Conservation (phyloP, 257 asterid genomes). For the Anisodus tanguticus region DNA sequence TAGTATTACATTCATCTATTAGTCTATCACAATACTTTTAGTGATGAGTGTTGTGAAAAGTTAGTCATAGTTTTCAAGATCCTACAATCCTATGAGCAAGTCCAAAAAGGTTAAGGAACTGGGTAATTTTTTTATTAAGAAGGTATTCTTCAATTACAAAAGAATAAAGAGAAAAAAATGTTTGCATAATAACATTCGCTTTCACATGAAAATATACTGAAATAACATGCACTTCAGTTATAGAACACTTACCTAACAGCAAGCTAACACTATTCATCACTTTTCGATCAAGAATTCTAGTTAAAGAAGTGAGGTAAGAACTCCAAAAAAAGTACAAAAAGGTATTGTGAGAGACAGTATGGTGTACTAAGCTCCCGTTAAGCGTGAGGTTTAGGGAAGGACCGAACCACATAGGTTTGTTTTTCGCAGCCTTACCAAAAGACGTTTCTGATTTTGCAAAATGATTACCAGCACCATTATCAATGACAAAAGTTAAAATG, state of each 20-base stretch:
- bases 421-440: neutral
- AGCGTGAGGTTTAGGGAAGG: neutral
- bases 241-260: neutral
- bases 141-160: neutral
- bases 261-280: neutral
- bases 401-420: constrained; percentile 1
- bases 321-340: neutral
- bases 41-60: neutral
- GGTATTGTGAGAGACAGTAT: neutral
- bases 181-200: neutral
- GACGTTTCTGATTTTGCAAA: neutral
- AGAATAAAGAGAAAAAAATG: neutral
- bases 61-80: neutral
- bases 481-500: neutral
- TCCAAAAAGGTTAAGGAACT: neutral
- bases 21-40: neutral
- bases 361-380: neutral
- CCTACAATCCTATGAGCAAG: neutral
- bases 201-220: neutral
- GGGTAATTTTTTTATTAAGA: neutral
- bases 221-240: neutral
- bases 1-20: neutral
- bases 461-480: neutral
- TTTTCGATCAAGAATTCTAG: constrained; percentile 9
- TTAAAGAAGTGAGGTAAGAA: neutral